These are phyloP conservation scores for Macrolepiota dolichaula DNA, from an alignment of 768 basidiomycete genomes.

Conservation along the genomic window DNA sequence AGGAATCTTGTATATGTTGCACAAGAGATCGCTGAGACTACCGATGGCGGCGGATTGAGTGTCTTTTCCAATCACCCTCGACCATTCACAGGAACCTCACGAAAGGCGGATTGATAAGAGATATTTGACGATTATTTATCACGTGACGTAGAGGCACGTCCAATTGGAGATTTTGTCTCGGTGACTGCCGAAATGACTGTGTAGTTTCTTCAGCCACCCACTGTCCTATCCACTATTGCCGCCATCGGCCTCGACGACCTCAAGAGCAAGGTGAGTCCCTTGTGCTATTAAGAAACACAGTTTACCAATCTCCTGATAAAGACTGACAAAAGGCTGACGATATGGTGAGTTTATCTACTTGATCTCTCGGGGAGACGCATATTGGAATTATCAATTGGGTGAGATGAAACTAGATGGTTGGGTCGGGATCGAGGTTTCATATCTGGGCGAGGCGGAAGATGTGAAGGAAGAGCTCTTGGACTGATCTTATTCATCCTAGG, in stretches of 20 bases:
- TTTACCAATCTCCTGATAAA: constrained; percentile 7
- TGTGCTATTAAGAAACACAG: neutral
- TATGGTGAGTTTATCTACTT: constrained; percentile 30
- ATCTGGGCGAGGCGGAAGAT: neutral
- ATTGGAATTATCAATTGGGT: neutral
- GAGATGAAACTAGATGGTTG: neutral
- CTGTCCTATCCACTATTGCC: constrained; percentile 17
- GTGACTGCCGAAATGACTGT: constrained; percentile 40
- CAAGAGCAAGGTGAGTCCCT: constrained; percentile 37
- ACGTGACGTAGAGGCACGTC: neutral
- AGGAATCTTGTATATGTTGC: no score
- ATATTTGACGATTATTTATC: no score
- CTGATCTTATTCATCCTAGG: constrained; percentile 37
- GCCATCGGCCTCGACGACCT: constrained; percentile 38
- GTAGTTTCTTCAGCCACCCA: constrained; percentile 37
- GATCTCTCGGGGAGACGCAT: neutral
- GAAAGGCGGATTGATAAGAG: no score
- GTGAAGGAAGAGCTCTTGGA: neutral
- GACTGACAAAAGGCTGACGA: constrained; percentile 23
- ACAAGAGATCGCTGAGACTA: no score
- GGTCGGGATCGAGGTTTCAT: constrained; percentile 2
- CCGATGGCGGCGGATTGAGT: no score
- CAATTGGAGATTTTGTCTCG: constrained; percentile 20
- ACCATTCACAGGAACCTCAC: no score
- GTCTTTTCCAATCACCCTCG: no score